Conservation (phyloP, 208 protist genomes). For the Herpetomonas muscarum region DNA sequence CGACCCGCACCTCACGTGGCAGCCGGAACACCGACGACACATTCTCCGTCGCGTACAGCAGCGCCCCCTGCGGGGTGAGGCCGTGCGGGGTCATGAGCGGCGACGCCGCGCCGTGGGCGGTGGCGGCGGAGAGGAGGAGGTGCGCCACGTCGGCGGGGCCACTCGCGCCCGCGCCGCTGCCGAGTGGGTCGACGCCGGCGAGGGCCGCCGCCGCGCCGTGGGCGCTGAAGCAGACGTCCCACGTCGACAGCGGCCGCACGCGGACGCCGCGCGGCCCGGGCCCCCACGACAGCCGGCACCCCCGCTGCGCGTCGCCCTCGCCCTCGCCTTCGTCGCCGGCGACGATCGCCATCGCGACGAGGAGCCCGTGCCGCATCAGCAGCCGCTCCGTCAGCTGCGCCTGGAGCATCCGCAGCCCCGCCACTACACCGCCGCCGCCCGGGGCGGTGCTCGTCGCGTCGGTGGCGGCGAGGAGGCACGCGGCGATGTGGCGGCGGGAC, state of each 20-base stretch:
- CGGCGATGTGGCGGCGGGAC: slow-evolving; percentile 46
- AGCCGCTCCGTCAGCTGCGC: too few relatives aligned
- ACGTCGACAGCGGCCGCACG: slow-evolving; percentile 16
- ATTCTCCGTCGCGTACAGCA: slow-evolving; percentile 17
- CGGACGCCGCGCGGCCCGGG: slow-evolving; percentile 28
- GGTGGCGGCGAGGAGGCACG: slow-evolving; percentile 19
- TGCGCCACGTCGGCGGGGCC: neutral
- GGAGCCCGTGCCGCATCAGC: neutral
- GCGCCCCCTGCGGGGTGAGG: neutral
- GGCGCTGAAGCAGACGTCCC: slow-evolving; percentile 33
- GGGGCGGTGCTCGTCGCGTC: neutral
- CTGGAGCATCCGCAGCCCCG: too few relatives aligned
- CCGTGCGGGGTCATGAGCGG: neutral
- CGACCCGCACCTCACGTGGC: slow-evolving; percentile 35
- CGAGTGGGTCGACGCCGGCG: slow-evolving; percentile 12
- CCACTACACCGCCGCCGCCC: too few relatives aligned
- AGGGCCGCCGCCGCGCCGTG: slow-evolving; percentile 15
- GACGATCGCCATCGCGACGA: neutral
- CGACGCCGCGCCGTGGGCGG: neutral
- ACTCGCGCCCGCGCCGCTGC: neutral
- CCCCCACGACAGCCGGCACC: slow-evolving; percentile 25
- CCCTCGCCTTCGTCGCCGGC: neutral
- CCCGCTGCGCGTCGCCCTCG: neutral
- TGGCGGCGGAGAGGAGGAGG: neutral
- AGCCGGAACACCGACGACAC: slow-evolving; percentile 33